These are phyloP conservation scores for Capsicum baccatum DNA, from an alignment of 257 asterid species.

Conservation along the genomic window DNA sequence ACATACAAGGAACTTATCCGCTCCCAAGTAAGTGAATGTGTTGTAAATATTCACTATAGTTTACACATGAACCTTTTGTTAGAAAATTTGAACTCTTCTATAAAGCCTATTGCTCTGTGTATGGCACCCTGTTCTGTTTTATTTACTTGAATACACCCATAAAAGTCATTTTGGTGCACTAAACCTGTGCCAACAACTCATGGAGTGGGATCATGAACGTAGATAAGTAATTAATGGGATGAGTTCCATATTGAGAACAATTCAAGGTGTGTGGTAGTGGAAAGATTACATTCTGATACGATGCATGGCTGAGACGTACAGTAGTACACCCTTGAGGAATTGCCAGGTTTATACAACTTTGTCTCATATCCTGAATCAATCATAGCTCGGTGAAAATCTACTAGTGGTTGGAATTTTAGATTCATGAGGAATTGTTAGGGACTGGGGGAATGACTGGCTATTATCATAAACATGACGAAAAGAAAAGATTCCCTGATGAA, in stretches of 20 bases:
- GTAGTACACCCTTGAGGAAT: not conserved
- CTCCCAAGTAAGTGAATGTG: conserved; percentile 72
- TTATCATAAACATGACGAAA: conserved; percentile 5
- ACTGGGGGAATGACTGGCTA: conserved; percentile 6
- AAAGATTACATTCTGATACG: not conserved
- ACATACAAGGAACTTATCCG: conserved; percentile 96
- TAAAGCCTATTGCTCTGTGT: not conserved
- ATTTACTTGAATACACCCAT: not conserved
- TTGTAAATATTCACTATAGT: not conserved
- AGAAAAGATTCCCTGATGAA: not conserved
- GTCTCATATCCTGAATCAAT: conserved; percentile 1
- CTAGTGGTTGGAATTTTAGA: not conserved
- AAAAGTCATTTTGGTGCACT: not conserved
- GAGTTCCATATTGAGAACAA: not conserved
- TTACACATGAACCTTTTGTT: conserved; percentile 16
- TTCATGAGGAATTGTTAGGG: not conserved
- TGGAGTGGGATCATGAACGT: not conserved
- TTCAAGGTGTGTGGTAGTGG: not conserved
- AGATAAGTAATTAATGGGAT: not conserved
- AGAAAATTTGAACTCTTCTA: conserved; percentile 21
- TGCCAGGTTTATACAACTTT: conserved; percentile 2
- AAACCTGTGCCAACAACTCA: conserved; percentile 19
- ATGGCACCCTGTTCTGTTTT: not conserved
- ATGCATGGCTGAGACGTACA: conserved; percentile 13
- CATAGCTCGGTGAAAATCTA: not conserved